Evolutionary conservation across 169 alveolate species (phyloP).

Genomic region (Toxoplasma gondii): DNA sequence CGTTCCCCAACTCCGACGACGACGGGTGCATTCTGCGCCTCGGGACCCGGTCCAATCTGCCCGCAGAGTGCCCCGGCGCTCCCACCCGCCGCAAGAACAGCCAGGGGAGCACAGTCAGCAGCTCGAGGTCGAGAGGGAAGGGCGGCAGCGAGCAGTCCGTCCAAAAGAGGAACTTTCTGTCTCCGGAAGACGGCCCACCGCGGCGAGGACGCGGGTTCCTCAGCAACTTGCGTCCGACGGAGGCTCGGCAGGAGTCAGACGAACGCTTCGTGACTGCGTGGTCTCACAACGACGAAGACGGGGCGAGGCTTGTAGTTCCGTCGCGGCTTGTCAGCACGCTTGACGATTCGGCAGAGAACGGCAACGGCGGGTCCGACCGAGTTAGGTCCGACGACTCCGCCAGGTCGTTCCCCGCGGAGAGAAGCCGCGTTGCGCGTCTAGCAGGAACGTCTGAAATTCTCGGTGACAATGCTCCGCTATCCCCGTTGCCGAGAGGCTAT

Average conservation of each 20-base stretch:
- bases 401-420: background rate
- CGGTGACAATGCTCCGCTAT: background rate
- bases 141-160: background rate
- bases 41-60: background rate
- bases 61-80: background rate
- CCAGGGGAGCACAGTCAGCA: background rate
- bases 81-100: background rate
- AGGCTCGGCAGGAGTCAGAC: background rate
- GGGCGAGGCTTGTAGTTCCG: background rate
- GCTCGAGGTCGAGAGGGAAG: background rate
- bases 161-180: background rate
- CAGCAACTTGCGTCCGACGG: background rate
- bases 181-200: background rate
- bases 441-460: background rate
- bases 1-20: background rate
- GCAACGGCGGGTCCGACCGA: background rate
- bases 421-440: background rate
- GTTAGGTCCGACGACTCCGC: background rate
- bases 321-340: background rate
- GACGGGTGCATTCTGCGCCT: background rate
- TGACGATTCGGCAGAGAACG: background rate
- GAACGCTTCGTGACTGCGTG: background rate
- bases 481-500: background rate
- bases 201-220: background rate
- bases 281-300: background rate